A percentile compares a stretch with the other conserved stretches of the same genome.
These are phyloP conservation scores for Stygiomarasmius scandens DNA, from an alignment of 1,284 basidiomycete species.

Conservation along the genomic window DNA sequence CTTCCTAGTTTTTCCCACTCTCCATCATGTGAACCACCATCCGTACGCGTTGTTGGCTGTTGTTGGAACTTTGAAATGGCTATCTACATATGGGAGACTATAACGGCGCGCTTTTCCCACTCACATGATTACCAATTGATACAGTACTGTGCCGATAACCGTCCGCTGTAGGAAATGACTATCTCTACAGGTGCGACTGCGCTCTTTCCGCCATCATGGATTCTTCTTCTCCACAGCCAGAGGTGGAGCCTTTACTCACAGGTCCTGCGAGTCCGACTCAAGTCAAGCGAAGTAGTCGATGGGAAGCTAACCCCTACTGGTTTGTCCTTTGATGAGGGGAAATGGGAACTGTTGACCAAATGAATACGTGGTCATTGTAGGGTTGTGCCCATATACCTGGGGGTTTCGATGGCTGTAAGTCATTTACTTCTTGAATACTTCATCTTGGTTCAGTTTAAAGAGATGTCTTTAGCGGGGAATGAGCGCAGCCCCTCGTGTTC, in stretches of 20 bases:
- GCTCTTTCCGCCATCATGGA: neutral
- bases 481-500: slow-evolving; percentile 48
- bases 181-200: neutral
- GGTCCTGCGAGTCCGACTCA: neutral
- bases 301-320: slow-evolving; percentile 34
- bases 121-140: too few species aligned
- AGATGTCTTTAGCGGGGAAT: slow-evolving; percentile 42
- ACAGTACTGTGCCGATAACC: too few species aligned
- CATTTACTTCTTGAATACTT: too few species aligned
- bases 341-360: neutral
- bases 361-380: slow-evolving; percentile 23
- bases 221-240: neutral
- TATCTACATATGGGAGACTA: too few species aligned
- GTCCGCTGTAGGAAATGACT: too few species aligned
- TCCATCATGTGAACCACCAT: too few species aligned
- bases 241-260: slow-evolving; percentile 11
- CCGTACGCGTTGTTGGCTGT: too few species aligned
- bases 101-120: too few species aligned
- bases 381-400: slow-evolving; percentile 46
- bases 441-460: too few species aligned
- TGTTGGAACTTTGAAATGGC: too few species aligned
- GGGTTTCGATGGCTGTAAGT: slow-evolving; percentile 48
- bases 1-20: too few species aligned
- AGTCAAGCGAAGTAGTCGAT: neutral
- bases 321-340: slow-evolving; percentile 18